Percentiles rank a stretch among this genome's conserved stretches.
These are phyloP conservation scores for Phytophthora quininea DNA, from an alignment of 352 stramenopile species.

Conservation along the genomic window DNA sequence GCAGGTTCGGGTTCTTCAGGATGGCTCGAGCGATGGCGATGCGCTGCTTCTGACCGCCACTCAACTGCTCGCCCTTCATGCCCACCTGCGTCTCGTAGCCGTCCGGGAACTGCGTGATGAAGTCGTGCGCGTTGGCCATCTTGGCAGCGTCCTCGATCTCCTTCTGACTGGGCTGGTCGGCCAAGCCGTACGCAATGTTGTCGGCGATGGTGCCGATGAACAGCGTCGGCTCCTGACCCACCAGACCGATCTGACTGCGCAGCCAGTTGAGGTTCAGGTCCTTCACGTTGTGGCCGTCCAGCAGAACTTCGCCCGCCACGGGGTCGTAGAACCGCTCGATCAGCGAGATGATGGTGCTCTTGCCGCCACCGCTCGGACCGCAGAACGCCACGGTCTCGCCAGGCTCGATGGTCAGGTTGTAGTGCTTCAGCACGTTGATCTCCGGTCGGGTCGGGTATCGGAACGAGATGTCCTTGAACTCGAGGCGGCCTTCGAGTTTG, in stretches of 20 bases:
- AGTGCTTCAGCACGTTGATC: slow-evolving; percentile 76
- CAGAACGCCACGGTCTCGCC: slow-evolving; percentile 71
- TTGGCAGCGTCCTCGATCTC: slow-evolving; percentile 88
- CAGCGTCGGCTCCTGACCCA: slow-evolving; percentile 63
- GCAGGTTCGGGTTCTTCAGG: slow-evolving; percentile 83
- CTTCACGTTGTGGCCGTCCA: slow-evolving; percentile 82
- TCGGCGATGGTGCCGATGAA: slow-evolving; percentile 70
- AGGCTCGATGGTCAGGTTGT: slow-evolving; percentile 83
- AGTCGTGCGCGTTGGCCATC: slow-evolving; percentile 92
- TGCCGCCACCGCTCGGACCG: slow-evolving; percentile 50
- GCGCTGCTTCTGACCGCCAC: slow-evolving; percentile 70
- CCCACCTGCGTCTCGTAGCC: slow-evolving; percentile 93
- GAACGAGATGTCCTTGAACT: slow-evolving; percentile 78
- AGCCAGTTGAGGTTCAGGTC: slow-evolving; percentile 73
- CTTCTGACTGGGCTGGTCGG: slow-evolving; percentile 42
- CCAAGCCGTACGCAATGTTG: slow-evolving; percentile 58
- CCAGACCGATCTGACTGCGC: slow-evolving; percentile 63
- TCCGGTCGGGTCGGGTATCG: slow-evolving; percentile 73
- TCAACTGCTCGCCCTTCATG: slow-evolving; percentile 89
- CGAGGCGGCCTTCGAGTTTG: slow-evolving; percentile 40
- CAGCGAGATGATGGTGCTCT: slow-evolving; percentile 54
- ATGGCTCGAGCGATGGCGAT: slow-evolving; percentile 93
- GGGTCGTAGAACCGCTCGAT: slow-evolving; percentile 78
- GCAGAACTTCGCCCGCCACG: slow-evolving; percentile 49
- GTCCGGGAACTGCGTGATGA: slow-evolving; percentile 91